Evolutionary conservation across 768 basidiomycete species (phyloP).

Genomic region (Gelatoporia subvermispora): DNA sequence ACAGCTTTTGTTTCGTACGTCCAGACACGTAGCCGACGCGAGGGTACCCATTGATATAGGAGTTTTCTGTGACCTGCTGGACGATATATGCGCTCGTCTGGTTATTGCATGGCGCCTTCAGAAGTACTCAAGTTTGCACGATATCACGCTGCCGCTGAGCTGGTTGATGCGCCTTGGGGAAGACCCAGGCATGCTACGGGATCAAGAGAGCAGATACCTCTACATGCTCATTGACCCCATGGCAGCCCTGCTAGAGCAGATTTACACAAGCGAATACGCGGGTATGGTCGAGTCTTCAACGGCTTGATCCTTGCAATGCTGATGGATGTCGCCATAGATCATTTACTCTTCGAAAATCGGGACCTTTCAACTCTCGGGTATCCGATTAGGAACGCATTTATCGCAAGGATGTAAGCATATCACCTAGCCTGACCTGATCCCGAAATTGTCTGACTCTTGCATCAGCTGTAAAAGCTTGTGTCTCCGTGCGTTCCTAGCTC

Average conservation of each 20-base stretch:
- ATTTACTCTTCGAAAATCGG: slow-evolving; percentile 7
- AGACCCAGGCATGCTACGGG: background rate
- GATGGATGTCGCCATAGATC: background rate
- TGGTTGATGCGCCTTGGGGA: slow-evolving; percentile 30
- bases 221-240: slow-evolving; percentile 7
- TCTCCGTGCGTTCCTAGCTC: background rate
- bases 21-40: slow-evolving; percentile 41
- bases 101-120: slow-evolving; percentile 31
- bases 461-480: background rate
- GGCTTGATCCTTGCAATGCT: background rate
- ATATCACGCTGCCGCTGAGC: slow-evolving; percentile 46
- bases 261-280: slow-evolving; percentile 5
- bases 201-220: slow-evolving; percentile 2
- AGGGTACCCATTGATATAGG: slow-evolving; percentile 38
- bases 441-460: no score
- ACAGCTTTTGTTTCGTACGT: background rate
- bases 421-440: background rate
- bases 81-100: slow-evolving; percentile 39
- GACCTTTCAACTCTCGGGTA: background rate
- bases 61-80: slow-evolving; percentile 48
- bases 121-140: slow-evolving; percentile 30
- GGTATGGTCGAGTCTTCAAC: background rate
- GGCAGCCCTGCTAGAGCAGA: slow-evolving; percentile 7
- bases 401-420: slow-evolving; percentile 43
- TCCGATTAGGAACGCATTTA: slow-evolving; percentile 29